A percentile compares a stretch with the other conserved stretches of the same genome.
Conservation (phyloP, 2,329 filamentous ascomycete genomes). For the Diaporthe batatas region DNA sequence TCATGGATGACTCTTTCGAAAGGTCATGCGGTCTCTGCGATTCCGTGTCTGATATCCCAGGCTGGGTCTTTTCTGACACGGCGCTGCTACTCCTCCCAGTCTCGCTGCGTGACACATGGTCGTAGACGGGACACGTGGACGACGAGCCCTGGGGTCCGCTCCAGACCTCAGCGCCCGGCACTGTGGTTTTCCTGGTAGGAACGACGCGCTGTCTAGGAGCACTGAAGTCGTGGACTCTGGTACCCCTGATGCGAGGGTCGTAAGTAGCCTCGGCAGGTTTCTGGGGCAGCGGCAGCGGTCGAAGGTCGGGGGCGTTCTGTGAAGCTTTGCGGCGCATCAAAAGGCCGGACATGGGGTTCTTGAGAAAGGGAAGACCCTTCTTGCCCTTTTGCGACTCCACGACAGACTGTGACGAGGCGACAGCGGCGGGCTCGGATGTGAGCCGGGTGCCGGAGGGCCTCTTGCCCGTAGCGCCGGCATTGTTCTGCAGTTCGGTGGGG, state of each 20-base stretch:
- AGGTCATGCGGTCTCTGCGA: slow-evolving; percentile 13
- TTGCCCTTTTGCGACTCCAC: slow-evolving; percentile 61
- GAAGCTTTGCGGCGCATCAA: slow-evolving; percentile 69
- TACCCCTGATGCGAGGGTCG: slow-evolving; percentile 75
- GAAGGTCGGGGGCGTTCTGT: slow-evolving; percentile 61
- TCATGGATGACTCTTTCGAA: slow-evolving; percentile 36
- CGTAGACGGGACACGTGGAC: neutral
- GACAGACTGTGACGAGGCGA: slow-evolving; percentile 46
- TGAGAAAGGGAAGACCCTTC: slow-evolving; percentile 69
- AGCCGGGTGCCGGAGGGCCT: slow-evolving; percentile 59
- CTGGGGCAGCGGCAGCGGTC: slow-evolving; percentile 56
- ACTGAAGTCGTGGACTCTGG: slow-evolving; percentile 75
- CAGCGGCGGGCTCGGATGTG: slow-evolving; percentile 53
- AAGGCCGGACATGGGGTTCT: slow-evolving; percentile 71
- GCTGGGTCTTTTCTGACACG: slow-evolving; percentile 35
- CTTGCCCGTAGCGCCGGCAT: slow-evolving; percentile 53
- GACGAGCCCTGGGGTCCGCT: slow-evolving; percentile 31
- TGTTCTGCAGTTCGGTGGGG: slow-evolving; percentile 61
- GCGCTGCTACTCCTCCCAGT: slow-evolving; percentile 35
- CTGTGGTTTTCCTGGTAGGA: slow-evolving; percentile 38
- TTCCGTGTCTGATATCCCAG: slow-evolving; percentile 24
- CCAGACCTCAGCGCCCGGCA: slow-evolving; percentile 39
- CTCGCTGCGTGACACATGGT: slow-evolving; percentile 31
- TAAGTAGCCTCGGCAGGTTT: slow-evolving; percentile 63
- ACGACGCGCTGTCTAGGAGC: slow-evolving; percentile 63